Conservation (phyloP, 495 filamentous ascomycete species). For the Physcia stellaris region DNA sequence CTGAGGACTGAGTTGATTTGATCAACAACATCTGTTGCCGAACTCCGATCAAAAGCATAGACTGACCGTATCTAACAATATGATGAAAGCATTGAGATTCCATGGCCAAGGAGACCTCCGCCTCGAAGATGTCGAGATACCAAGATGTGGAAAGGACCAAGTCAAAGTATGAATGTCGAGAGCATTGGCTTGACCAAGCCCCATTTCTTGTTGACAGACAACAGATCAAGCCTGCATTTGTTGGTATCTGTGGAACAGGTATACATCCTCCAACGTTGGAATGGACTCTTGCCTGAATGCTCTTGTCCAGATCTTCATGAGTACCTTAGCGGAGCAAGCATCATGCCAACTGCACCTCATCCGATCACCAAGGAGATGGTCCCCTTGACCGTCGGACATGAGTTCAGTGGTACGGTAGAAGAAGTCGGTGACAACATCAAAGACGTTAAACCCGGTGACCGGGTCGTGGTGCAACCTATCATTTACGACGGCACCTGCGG, state of each 20-base stretch:
- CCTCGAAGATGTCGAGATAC: constrained; percentile 27
- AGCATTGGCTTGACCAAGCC: not conserved
- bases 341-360: constrained; percentile 39
- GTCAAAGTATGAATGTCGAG: constrained; percentile 24
- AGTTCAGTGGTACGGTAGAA: constrained; percentile 44
- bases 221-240: constrained; percentile 40
- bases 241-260: constrained; percentile 46
- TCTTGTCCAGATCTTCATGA: constrained; percentile 41
- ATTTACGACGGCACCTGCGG: constrained; percentile 43
- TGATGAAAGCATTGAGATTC: constrained; percentile 31
- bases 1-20: too few species aligned
- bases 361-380: constrained; percentile 40
- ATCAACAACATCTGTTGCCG: too few species aligned
- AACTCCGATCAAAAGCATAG: too few species aligned
- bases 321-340: constrained; percentile 39
- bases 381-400: constrained; percentile 48
- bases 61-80: constrained; percentile 4
- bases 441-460: constrained; percentile 36
- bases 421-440: constrained; percentile 41
- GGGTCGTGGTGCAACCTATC: constrained; percentile 45
- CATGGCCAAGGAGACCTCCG: constrained; percentile 28
- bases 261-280: too few species aligned
- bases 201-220: not conserved
- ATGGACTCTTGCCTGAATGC: too few species aligned
- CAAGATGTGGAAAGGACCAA: constrained; percentile 24